Base-by-base conservation (phyloP, 116 monocot genomes). In the Trichopus zeylanicus region DNA sequence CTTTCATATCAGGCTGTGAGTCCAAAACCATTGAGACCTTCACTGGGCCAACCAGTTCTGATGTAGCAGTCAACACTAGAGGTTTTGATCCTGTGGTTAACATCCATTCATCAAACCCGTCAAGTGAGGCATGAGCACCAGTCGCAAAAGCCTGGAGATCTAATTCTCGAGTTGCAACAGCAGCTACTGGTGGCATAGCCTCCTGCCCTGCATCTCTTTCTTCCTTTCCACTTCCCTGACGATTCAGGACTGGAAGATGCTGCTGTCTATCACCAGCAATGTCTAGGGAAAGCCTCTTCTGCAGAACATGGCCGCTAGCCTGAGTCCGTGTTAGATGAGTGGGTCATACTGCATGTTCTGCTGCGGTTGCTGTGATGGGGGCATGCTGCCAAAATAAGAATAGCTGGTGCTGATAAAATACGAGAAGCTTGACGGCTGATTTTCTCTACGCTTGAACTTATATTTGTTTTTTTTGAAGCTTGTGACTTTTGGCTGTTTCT, bases 381-480 rank as follows among this genome's bases (percentile, higher is more conserved):
- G 3, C 33, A 57, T 31, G 34, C 10, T 15, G n/a, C 12, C 42
- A 42, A 15, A 37, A 11, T 37, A 8, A 37, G 37, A 37, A 15
- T 37, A 42, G 42, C 12, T 42, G 18, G n/a, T 42, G 42, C 42
- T 42, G 42, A 2, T n/a, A 3, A n/a, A 42, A 5, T 15, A 37
- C 18, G 13, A 42, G n/a, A 42, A 42, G 7, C 3, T 16, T n/a
- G 3, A 0, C 13, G 13, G n/a, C n/a, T 42, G 42, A n/a, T 79
- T 74, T 26, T 89, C 84, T 32, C 92, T 60, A 24, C 81, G 75
- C 68, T 83, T 86, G 63, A 87, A 80, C 21, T 86, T 35, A 69
- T 83, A 83, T 59, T 92, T 81, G 81, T 87, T 75, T 78, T 90
- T 90, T 70, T 88, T 85, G 3, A 56, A 52, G 51, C 30, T 8